Percentiles rank a stretch among this genome's conserved stretches.
Evolutionary conservation across 2,329 filamentous ascomycete genomes (phyloP).

Genomic region (Fusarium virguliforme): DNA sequence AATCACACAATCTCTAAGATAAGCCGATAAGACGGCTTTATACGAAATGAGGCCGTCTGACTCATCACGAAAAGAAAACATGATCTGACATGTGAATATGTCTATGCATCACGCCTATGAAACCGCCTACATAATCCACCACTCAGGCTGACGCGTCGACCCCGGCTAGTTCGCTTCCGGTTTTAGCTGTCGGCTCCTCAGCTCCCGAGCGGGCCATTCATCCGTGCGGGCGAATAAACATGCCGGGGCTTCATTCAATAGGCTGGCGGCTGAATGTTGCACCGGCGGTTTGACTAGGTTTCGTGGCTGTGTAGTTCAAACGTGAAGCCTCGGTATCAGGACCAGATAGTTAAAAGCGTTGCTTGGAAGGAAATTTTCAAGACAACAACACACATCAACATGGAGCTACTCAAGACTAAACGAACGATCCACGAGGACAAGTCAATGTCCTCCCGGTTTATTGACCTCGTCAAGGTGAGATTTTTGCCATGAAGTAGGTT

Average conservation of each 20-base stretch:
- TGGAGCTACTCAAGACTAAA: conserved; percentile 32
- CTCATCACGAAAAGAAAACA: not conserved
- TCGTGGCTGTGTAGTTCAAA: conserved; percentile 1
- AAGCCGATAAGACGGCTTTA: not conserved
- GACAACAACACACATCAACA: not conserved
- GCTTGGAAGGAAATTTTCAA: not conserved
- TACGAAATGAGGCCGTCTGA: not conserved
- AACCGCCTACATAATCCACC: conserved; percentile 2
- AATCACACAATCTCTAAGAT: not conserved
- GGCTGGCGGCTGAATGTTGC: conserved; percentile 13
- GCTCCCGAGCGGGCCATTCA: not conserved
- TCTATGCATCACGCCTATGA: not conserved
- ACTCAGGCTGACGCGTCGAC: conserved; percentile 2
- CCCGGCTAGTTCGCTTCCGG: conserved; percentile 10
- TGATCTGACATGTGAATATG: conserved; percentile 1
- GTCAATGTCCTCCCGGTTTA: conserved; percentile 36
- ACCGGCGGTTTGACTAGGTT: conserved; percentile 15
- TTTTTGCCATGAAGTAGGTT: too few relatives aligned
- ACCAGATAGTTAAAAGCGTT: not conserved
- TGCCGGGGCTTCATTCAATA: conserved; percentile 12
- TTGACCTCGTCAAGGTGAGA: conserved; percentile 42
- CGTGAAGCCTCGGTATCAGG: conserved; percentile 1
- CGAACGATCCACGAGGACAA: conserved; percentile 38
- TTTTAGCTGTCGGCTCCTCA: conserved; percentile 11
- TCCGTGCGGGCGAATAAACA: conserved; percentile 9